Conservation (phyloP, 192 early-diverging fungal species). For the Neocallimastix lanati region DNA sequence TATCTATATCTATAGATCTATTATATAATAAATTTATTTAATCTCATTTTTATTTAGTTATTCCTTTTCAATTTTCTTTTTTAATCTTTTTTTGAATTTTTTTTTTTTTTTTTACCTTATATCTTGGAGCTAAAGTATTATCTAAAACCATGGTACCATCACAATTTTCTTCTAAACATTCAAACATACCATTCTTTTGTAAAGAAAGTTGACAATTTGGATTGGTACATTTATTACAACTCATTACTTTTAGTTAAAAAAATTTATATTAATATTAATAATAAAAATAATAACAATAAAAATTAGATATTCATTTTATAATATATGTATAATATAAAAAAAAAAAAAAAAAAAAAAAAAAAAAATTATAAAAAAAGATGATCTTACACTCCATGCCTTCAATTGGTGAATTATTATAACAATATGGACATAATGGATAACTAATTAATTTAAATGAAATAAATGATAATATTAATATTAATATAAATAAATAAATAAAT, state of each 20-base stretch:
- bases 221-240: constrained; percentile 28
- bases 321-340: too few relatives aligned
- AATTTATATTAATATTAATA: neutral
- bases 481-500: too few relatives aligned
- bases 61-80: too few relatives aligned
- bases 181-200: constrained; percentile 15
- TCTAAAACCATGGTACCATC: constrained; percentile 19
- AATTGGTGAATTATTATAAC: constrained; percentile 34
- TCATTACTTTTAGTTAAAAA: constrained; percentile 12
- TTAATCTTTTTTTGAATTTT: too few relatives aligned
- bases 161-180: constrained; percentile 16
- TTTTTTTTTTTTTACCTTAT: constrained; percentile 29
- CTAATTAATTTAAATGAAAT: too few relatives aligned
- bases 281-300: too few relatives aligned
- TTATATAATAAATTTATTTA: too few relatives aligned
- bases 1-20: too few relatives aligned
- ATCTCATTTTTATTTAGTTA: too few relatives aligned
- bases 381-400: constrained; percentile 14
- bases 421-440: constrained; percentile 25
- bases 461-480: too few relatives aligned
- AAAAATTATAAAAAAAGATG: neutral
- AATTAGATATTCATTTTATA: too few relatives aligned
- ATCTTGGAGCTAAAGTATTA: constrained; percentile 27
- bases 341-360: too few relatives aligned
- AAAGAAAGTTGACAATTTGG: constrained; percentile 25